These are phyloP conservation scores for Penicillium sp. DNA, from an alignment of 2,329 filamentous ascomycete genomes.

Conservation along the genomic window DNA sequence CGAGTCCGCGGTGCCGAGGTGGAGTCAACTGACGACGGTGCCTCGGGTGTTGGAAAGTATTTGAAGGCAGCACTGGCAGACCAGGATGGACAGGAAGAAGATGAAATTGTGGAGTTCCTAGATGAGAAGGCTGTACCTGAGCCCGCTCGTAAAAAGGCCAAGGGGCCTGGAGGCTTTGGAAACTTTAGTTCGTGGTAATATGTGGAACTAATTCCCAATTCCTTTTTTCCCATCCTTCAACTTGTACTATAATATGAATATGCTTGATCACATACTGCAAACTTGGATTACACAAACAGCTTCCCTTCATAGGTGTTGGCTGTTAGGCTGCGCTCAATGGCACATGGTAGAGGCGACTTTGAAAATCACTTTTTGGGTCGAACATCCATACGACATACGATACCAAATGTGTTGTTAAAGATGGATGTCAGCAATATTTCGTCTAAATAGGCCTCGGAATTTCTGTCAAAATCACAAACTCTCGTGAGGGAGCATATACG, in stretches of 20 bases:
- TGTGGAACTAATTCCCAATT: conserved; percentile 10
- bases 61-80: conserved; percentile 60
- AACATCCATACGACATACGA: too few relatives aligned
- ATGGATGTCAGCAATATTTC: too few relatives aligned
- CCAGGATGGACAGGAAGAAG: conserved; percentile 44
- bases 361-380: too few relatives aligned
- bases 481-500: too few relatives aligned
- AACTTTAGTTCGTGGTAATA: conserved; percentile 88
- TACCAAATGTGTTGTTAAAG: too few relatives aligned
- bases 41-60: conserved; percentile 73
- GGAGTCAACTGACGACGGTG: conserved; percentile 47
- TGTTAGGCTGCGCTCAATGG: too few relatives aligned
- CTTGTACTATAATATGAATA: not conserved
- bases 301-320: too few relatives aligned
- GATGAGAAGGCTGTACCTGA: conserved; percentile 65
- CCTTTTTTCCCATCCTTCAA: too few relatives aligned
- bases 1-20: conserved; percentile 69
- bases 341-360: too few relatives aligned
- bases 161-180: conserved; percentile 72
- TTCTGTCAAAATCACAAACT: too few relatives aligned
- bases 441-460: too few relatives aligned
- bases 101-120: conserved; percentile 61
- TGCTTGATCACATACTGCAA: not conserved
- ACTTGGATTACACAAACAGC: too few relatives aligned
- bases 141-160: conserved; percentile 77